Percentiles rank a stretch among this genome's conserved stretches.
phyloP scores from a whole-genome alignment of 805 yeast species.

The Candida silvicultrix region DNA sequence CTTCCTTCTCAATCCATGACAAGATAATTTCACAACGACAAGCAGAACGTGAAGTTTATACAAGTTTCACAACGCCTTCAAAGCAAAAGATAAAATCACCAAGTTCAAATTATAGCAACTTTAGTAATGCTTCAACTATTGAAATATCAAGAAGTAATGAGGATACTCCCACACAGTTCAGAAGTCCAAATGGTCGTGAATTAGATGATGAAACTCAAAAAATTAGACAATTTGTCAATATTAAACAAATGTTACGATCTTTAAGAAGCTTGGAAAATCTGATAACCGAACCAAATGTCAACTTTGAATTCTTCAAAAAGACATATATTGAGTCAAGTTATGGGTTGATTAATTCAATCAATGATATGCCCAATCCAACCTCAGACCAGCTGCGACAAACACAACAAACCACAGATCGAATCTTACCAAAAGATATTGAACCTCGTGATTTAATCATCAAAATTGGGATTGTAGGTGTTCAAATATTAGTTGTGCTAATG shows the following conservation, averaged over 20 bases:
- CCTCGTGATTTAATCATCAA: background rate
- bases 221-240: slow-evolving; percentile 1
- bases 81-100: background rate
- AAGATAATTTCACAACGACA: background rate
- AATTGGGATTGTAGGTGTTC: background rate
- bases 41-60: background rate
- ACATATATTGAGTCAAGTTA: slow-evolving; percentile 1
- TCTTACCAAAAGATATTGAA: background rate
- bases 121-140: background rate
- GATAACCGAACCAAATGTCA: background rate
- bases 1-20: background rate
- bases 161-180: too few relatives aligned
- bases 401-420: background rate
- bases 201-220: background rate
- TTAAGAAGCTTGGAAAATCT: background rate
- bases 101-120: background rate
- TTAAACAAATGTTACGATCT: background rate
- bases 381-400: background rate
- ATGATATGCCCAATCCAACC: background rate
- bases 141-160: background rate
- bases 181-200: background rate
- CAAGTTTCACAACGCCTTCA: background rate
- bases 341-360: background rate
- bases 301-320: background rate
- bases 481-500: background rate